These are phyloP conservation scores for Ustilago hordei DNA, from an alignment of 1,284 basidiomycete species.

Conservation along the genomic window DNA sequence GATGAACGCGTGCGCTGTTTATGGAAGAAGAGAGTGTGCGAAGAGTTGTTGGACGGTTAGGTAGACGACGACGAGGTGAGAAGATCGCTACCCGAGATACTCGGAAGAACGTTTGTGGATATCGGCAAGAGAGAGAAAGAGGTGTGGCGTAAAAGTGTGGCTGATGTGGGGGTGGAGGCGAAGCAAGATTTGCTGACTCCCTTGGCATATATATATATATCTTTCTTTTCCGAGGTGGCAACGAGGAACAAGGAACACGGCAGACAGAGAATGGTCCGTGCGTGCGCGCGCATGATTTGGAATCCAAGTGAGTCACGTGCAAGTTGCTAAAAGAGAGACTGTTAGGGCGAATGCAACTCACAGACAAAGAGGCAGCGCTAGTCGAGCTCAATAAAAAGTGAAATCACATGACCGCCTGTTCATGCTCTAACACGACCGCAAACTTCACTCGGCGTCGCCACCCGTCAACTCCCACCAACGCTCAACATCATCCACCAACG, in stretches of 20 bases:
- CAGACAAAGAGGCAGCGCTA: background rate
- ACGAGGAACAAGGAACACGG: background rate
- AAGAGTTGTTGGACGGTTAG: constrained; percentile 1
- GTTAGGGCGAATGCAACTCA: background rate
- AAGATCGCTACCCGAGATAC: constrained; percentile 8
- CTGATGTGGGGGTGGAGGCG: constrained; percentile 11
- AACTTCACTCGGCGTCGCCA: too few relatives aligned
- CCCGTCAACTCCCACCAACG: too few relatives aligned
- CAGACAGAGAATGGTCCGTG: constrained; percentile 9
- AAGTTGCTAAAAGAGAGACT: background rate
- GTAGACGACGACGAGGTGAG: constrained; percentile 10
- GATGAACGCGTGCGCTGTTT: background rate
- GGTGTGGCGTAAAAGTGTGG: constrained; percentile 24
- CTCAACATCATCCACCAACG: too few relatives aligned
- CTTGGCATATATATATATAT: constrained; percentile 11
- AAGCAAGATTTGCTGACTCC: background rate
- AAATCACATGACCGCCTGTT: too few relatives aligned
- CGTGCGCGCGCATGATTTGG: background rate
- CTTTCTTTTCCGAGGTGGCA: background rate
- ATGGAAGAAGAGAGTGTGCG: background rate
- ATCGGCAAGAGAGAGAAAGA: constrained; percentile 8
- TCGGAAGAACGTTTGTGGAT: constrained; percentile 7
- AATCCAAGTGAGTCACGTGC: background rate
- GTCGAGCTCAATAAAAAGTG: background rate
- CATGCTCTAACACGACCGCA: too few relatives aligned